phyloP scores from a whole-genome alignment of 257 asterid species.

The Jaltomata sinuosa region DNA sequence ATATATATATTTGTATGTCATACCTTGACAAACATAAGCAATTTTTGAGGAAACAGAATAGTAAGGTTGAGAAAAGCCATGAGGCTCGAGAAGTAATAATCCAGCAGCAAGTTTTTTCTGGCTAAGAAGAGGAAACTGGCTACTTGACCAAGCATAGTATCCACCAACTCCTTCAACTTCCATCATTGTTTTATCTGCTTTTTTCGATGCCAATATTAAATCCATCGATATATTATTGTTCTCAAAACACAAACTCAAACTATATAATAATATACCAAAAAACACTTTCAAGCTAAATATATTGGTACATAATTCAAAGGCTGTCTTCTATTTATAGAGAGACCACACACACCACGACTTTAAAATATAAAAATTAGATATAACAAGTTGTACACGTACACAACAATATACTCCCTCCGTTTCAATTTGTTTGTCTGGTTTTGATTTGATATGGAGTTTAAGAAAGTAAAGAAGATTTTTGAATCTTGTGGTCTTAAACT shows the following conservation, averaged over 20 bases:
- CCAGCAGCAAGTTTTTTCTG: slow-evolving; percentile 26
- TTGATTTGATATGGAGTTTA: no score
- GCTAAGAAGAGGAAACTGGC: slow-evolving; percentile 11
- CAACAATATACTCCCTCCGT: no score
- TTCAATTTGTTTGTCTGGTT: no score
- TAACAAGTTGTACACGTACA: no score
- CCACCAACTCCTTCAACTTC: slow-evolving; percentile 31
- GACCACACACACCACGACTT: not conserved
- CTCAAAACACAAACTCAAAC: not conserved
- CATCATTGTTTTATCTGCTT: slow-evolving; percentile 11
- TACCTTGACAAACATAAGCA: slow-evolving; percentile 36
- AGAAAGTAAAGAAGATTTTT: no score
- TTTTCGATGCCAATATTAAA: slow-evolving; percentile 17
- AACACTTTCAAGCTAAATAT: not conserved
- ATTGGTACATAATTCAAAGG: not conserved
- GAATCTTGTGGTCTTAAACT: no score
- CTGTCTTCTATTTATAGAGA: not conserved
- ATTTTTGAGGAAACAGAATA: slow-evolving; percentile 27
- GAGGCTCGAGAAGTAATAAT: slow-evolving; percentile 23
- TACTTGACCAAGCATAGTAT: slow-evolving; percentile 31
- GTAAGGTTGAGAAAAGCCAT: slow-evolving; percentile 39
- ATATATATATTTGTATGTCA: not conserved
- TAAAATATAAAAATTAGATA: not conserved
- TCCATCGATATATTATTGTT: slow-evolving; percentile 7
- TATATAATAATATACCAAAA: not conserved